A percentile compares a stretch with the other conserved stretches of the same genome.
These are phyloP conservation scores for Luvunga scandens DNA, from an alignment of 345 rosid genomes.

Conservation along the genomic window DNA sequence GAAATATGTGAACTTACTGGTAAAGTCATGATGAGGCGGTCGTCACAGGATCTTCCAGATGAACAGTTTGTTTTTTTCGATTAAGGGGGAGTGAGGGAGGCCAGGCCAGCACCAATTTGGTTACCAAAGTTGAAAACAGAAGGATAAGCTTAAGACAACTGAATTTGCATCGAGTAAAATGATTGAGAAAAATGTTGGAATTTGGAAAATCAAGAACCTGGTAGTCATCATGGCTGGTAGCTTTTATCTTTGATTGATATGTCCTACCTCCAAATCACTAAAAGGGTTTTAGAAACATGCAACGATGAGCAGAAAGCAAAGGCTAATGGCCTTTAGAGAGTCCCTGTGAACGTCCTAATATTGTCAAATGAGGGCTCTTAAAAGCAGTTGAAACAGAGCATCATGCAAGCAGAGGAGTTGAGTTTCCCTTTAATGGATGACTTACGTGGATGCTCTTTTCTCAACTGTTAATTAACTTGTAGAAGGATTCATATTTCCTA, in stretches of 20 bases:
- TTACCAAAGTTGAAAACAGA: slow-evolving; percentile 71
- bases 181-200: too few relatives aligned
- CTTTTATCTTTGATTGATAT: background rate
- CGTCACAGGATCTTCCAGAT: slow-evolving; percentile 59
- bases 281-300: background rate
- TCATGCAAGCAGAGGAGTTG: background rate
- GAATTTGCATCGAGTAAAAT: slow-evolving; percentile 19
- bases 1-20: slow-evolving; percentile 1
- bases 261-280: background rate
- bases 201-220: background rate
- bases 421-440: slow-evolving; percentile 6
- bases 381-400: background rate
- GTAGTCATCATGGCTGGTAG: slow-evolving; percentile 14
- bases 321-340: background rate
- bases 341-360: background rate
- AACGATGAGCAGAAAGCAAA: background rate
- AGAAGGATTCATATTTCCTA: background rate
- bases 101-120: slow-evolving; percentile 53
- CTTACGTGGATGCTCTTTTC: background rate
- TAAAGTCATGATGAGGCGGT: slow-evolving; percentile 54
- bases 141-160: slow-evolving; percentile 35
- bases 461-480: background rate
- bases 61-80: slow-evolving; percentile 44
- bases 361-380: background rate
- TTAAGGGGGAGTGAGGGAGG: slow-evolving; percentile 38